These are phyloP conservation scores for Cordia subcordata DNA, from an alignment of 257 asterid genomes.

Conservation along the genomic window DNA sequence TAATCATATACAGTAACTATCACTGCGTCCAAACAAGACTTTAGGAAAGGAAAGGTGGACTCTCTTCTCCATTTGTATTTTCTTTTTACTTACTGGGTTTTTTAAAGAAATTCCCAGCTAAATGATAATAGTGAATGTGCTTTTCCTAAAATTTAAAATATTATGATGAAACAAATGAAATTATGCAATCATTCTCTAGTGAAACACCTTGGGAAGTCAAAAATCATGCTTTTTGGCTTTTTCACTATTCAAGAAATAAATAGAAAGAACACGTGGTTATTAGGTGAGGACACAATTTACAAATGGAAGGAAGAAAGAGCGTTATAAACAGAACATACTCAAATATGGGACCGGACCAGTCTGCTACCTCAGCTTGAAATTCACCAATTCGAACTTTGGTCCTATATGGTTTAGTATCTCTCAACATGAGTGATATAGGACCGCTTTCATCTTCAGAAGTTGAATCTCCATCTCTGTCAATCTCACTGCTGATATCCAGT, in stretches of 20 bases:
- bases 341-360: conserved; percentile 54
- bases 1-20: no score
- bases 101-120: no score
- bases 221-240: not conserved
- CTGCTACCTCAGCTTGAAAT: conserved; percentile 76
- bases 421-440: conserved; percentile 51
- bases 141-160: no score
- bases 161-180: no score
- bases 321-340: conserved; percentile 48
- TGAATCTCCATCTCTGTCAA: conserved; percentile 23
- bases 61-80: no score
- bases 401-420: conserved; percentile 46
- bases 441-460: conserved; percentile 42
- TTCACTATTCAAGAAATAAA: not conserved
- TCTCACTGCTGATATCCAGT: conserved; percentile 20
- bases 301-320: not conserved
- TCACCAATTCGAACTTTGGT: conserved; percentile 61
- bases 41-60: no score
- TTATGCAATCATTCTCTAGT: no score
- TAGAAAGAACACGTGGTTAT: not conserved
- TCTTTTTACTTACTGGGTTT: no score
- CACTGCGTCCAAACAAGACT: no score
- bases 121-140: no score
- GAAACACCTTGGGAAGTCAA: no score
- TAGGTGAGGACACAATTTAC: no score